Percentiles rank a stretch among this genome's conserved stretches.
These are phyloP conservation scores for Ophiostoma novo-ulmi DNA, from an alignment of 2,329 filamentous ascomycete species.

Conservation along the genomic window DNA sequence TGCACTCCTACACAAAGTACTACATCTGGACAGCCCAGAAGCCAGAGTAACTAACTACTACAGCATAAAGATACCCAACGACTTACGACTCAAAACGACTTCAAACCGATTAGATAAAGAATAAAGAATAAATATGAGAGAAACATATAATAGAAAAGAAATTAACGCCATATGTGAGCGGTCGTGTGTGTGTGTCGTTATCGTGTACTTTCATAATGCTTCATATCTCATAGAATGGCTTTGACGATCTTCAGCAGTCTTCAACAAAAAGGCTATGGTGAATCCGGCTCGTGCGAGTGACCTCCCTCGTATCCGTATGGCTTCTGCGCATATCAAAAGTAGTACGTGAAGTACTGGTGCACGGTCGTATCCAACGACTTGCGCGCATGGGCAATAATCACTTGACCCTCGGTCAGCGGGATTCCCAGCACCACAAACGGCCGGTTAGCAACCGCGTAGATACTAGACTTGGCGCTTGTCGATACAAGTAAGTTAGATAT, in stretches of 20 bases:
- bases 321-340: conserved; percentile 41
- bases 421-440: conserved; percentile 38
- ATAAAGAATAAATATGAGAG: neutral
- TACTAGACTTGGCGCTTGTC: too few relatives aligned
- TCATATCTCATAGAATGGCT: neutral
- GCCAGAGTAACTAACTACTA: conserved; percentile 19
- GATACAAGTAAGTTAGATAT: too few relatives aligned
- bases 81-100: neutral
- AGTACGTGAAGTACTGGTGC: conserved; percentile 41
- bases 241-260: neutral
- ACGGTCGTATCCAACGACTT: conserved; percentile 35
- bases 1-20: conserved; percentile 40
- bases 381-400: conserved; percentile 33
- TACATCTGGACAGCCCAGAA: conserved; percentile 41
- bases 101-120: neutral
- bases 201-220: neutral
- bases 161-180: neutral
- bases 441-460: too few relatives aligned
- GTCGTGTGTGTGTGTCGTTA: neutral
- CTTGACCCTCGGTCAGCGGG: conserved; percentile 31
- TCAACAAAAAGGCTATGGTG: neutral
- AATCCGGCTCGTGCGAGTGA: neutral
- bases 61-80: neutral
- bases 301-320: conserved; percentile 20
- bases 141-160: too few relatives aligned